Conservation (phyloP, 2,329 filamentous ascomycete genomes). For the Calonectria montana region DNA sequence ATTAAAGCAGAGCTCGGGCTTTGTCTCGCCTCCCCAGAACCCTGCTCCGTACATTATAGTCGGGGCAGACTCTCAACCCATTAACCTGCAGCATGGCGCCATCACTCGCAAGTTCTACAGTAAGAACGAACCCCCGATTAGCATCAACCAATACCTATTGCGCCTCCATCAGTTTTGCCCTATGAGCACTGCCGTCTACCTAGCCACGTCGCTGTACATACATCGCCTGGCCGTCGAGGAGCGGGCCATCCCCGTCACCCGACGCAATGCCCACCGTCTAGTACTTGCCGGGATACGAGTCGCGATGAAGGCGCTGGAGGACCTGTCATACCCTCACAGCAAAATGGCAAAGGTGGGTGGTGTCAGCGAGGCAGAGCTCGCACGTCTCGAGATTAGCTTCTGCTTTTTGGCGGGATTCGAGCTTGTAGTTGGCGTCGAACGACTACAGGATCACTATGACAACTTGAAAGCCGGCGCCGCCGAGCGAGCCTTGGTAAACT, state of each 20-base stretch:
- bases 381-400: slow-evolving; percentile 88
- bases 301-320: slow-evolving; percentile 95
- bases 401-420: slow-evolving; percentile 90
- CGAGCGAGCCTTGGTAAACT: slow-evolving; percentile 36
- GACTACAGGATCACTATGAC: slow-evolving; percentile 48
- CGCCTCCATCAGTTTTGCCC: slow-evolving; percentile 92
- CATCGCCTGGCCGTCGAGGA: slow-evolving; percentile 83
- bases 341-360: slow-evolving; percentile 90
- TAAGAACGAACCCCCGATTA: slow-evolving; percentile 85
- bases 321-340: slow-evolving; percentile 86
- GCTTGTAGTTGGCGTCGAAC: slow-evolving; percentile 64
- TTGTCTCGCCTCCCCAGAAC: slow-evolving; percentile 39
- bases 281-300: slow-evolving; percentile 86
- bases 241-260: slow-evolving; percentile 81
- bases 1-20: slow-evolving; percentile 54
- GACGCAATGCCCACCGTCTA: slow-evolving; percentile 86
- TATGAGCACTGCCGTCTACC: slow-evolving; percentile 92
- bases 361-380: slow-evolving; percentile 84
- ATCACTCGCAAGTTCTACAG: slow-evolving; percentile 95
- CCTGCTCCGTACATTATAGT: slow-evolving; percentile 69
- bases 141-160: slow-evolving; percentile 84
- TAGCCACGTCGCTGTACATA: slow-evolving; percentile 90
- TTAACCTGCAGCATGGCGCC: slow-evolving; percentile 83
- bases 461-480: slow-evolving; percentile 45
- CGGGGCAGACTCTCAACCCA: slow-evolving; percentile 76